Evolutionary conservation across 176 grass and related monocot genomes (phyloP).

Genomic region (Aechmea fasciata): DNA sequence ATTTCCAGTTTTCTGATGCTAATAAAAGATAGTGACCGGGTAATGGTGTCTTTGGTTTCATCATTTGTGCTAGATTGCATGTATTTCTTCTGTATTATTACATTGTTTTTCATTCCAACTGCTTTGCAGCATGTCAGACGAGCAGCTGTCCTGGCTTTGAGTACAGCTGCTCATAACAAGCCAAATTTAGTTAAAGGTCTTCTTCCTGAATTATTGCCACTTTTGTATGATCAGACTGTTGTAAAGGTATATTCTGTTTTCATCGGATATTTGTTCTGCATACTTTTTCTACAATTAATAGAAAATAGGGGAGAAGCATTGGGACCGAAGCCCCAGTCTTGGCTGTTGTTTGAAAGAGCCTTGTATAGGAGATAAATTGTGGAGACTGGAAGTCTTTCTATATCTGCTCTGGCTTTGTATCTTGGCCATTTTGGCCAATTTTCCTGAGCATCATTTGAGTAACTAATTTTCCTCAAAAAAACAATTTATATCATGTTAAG

Average conservation of each 20-base stretch:
- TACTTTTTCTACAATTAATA: too few relatives aligned
- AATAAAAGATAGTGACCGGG: conserved; percentile 78
- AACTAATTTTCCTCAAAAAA: too few relatives aligned
- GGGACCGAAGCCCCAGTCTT: too few relatives aligned
- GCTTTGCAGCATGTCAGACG: conserved; percentile 70
- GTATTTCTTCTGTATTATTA: background rate
- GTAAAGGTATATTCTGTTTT: conserved; percentile 54
- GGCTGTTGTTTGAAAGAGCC: too few relatives aligned
- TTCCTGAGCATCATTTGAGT: too few relatives aligned
- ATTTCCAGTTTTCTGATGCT: conserved; percentile 80
- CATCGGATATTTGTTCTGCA: background rate
- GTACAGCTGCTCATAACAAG: conserved; percentile 90
- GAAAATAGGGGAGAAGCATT: too few relatives aligned
- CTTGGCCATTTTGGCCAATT: too few relatives aligned
- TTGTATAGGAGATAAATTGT: too few relatives aligned
- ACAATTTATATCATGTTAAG: too few relatives aligned
- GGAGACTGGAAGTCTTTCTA: background rate
- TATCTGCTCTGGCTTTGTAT: background rate
- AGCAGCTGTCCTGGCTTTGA: conserved; percentile 75
- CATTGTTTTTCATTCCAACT: background rate
- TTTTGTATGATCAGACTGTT: conserved; percentile 86
- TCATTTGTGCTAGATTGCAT: background rate
- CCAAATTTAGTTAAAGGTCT: conserved; percentile 83
- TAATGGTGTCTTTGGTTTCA: conserved; percentile 9
- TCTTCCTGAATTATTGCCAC: conserved; percentile 75